Conservation (phyloP, 1,284 basidiomycete genomes). For the Coniferiporia sulphurascens region DNA sequence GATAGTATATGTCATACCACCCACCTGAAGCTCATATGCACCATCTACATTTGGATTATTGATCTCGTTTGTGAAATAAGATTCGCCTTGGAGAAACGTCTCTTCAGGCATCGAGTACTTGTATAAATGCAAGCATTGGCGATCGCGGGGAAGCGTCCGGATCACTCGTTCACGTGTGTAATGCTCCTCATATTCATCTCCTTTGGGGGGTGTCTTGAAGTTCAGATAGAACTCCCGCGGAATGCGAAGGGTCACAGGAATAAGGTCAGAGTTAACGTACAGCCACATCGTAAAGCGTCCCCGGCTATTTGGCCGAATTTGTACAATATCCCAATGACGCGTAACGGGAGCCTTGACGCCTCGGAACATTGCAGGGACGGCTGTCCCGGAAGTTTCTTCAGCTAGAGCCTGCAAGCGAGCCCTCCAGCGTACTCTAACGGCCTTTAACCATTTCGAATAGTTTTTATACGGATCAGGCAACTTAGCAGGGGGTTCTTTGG, state of each 20-base stretch:
- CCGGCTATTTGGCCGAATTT: slow-evolving; percentile 75
- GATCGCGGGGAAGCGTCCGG: slow-evolving; percentile 78
- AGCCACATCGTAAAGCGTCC: slow-evolving; percentile 93
- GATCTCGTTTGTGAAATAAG: slow-evolving; percentile 88
- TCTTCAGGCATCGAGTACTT: slow-evolving; percentile 83
- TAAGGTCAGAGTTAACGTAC: slow-evolving; percentile 76
- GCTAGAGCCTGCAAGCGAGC: slow-evolving; percentile 47
- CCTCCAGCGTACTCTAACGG: slow-evolving; percentile 81
- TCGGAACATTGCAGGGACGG: slow-evolving; percentile 78
- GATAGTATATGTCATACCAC: slow-evolving; percentile 19
- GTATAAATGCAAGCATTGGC: slow-evolving; percentile 77
- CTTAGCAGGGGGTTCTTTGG: slow-evolving; percentile 25
- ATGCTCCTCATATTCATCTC: slow-evolving; percentile 62
- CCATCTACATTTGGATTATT: slow-evolving; percentile 96
- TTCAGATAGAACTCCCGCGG: slow-evolving; percentile 93
- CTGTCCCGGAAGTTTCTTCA: slow-evolving; percentile 33
- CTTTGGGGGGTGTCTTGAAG: slow-evolving; percentile 62
- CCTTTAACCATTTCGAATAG: slow-evolving; percentile 80
- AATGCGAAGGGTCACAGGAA: slow-evolving; percentile 78
- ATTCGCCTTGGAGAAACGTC: slow-evolving; percentile 78
- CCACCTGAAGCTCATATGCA: slow-evolving; percentile 89
- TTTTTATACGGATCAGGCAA: slow-evolving; percentile 58
- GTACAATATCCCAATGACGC: slow-evolving; percentile 89
- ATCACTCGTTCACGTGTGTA: slow-evolving; percentile 76
- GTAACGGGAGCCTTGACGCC: slow-evolving; percentile 62